Conservation (phyloP, 805 yeast species). For the Monosporozyma servazzii region DNA sequence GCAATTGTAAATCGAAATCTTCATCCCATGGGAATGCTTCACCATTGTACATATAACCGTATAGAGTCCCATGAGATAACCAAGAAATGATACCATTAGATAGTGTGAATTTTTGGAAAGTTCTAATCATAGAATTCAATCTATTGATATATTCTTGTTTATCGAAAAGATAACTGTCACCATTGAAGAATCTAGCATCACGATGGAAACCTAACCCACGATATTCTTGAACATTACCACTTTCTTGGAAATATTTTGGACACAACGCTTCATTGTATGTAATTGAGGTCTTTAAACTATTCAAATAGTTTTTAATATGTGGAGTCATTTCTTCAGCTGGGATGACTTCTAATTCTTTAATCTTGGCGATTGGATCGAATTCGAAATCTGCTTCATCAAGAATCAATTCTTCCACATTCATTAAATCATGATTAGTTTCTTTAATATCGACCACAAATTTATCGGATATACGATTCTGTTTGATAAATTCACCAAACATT, state of each 20-base stretch:
- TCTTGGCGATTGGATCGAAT: conserved; percentile 20
- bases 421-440: conserved; percentile 7
- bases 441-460: conserved; percentile 9
- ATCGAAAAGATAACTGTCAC: conserved; percentile 29
- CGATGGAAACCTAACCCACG: conserved; percentile 34
- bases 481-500: conserved; percentile 13
- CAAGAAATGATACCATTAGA: conserved; percentile 42
- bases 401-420: conserved; percentile 10
- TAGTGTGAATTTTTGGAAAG: conserved; percentile 42
- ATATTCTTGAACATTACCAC: background rate
- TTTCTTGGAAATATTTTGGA: conserved; percentile 33
- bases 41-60: conserved; percentile 61
- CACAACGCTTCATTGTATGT: conserved; percentile 26
- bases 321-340: conserved; percentile 9
- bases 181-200: conserved; percentile 53
- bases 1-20: conserved; percentile 57
- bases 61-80: conserved; percentile 58
- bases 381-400: conserved; percentile 19
- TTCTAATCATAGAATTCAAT: conserved; percentile 40
- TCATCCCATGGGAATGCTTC: conserved; percentile 56
- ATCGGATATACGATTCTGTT: conserved; percentile 5
- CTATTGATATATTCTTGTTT: conserved; percentile 6
- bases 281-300: conserved; percentile 30
- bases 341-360: conserved; percentile 18
- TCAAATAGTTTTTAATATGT: conserved; percentile 26